Percentiles rank a stretch among this genome's conserved stretches.
These are phyloP conservation scores for Candida nitratophila DNA, from an alignment of 805 yeast genomes.

Conservation along the genomic window DNA sequence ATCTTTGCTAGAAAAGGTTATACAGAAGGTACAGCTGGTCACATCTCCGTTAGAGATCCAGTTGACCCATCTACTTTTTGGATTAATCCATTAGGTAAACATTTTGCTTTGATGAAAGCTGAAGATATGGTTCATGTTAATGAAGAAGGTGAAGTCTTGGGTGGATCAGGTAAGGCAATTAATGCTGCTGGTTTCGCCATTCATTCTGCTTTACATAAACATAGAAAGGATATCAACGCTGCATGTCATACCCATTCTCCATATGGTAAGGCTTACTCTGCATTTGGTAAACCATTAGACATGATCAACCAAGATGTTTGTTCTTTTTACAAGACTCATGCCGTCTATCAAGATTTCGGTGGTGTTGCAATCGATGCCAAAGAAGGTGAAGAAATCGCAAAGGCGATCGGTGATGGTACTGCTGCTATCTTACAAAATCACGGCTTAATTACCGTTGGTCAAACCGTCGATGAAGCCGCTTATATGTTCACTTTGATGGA, in stretches of 20 bases:
- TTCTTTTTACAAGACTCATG: constrained; percentile 54
- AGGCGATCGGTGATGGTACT: constrained; percentile 51
- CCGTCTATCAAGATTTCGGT: constrained; percentile 64
- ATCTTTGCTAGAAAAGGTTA: constrained; percentile 74
- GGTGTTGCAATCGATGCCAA: constrained; percentile 67
- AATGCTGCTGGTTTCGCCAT: constrained; percentile 68
- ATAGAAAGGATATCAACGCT: constrained; percentile 64
- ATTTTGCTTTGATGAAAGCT: constrained; percentile 55
- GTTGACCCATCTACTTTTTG: constrained; percentile 74
- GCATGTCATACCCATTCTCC: constrained; percentile 67
- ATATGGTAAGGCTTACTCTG: constrained; percentile 58
- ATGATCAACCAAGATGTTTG: constrained; percentile 80
- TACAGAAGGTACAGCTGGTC: constrained; percentile 79
- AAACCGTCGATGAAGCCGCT: constrained; percentile 71
- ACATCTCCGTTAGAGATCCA: constrained; percentile 81
- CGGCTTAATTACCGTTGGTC: constrained; percentile 65
- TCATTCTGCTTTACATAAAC: constrained; percentile 60
- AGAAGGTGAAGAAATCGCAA: constrained; percentile 58
- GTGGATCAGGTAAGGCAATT: constrained; percentile 47
- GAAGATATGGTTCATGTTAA: constrained; percentile 60
- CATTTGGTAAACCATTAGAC: constrained; percentile 61
- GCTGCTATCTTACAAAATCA: constrained; percentile 64
- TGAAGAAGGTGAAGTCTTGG: constrained; percentile 55
- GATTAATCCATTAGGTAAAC: constrained; percentile 85
- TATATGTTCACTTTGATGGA: constrained; percentile 58